Evolutionary conservation across 108 stramenopile genomes (phyloP).

Genomic region (Nitzschia sp.): DNA sequence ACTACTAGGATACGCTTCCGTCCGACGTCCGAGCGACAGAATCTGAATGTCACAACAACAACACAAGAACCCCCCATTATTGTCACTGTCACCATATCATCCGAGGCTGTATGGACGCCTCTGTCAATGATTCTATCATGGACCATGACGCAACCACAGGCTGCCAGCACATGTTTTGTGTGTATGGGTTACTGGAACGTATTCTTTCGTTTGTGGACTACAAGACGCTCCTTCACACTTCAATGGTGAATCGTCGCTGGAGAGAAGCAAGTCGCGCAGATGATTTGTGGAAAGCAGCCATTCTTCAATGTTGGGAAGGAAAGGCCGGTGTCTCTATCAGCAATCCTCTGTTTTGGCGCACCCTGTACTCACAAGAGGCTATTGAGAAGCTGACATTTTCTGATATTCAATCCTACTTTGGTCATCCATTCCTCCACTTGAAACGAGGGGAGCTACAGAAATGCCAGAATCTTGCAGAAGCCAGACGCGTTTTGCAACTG

Average conservation of each 20-base stretch:
- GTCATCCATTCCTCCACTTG: constrained; percentile 20
- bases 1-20: too few relatives aligned
- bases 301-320: constrained; percentile 14
- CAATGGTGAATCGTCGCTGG: constrained; percentile 28
- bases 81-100: too few relatives aligned
- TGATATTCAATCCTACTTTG: constrained; percentile 21
- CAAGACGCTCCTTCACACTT: constrained; percentile 16
- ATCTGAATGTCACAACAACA: too few relatives aligned
- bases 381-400: not conserved
- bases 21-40: too few relatives aligned
- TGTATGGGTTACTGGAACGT: constrained; percentile 28
- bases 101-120: too few relatives aligned
- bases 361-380: constrained; percentile 19
- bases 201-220: constrained; percentile 20
- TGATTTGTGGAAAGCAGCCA: constrained; percentile 21
- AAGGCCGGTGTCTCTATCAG: constrained; percentile 4
- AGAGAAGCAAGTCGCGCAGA: constrained; percentile 31
- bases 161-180: constrained; percentile 3
- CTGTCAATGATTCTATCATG: too few relatives aligned
- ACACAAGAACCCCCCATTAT: too few relatives aligned
- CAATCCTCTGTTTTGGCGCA: constrained; percentile 30
- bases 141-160: too few relatives aligned
- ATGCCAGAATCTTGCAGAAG: not conserved
- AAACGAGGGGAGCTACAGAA: not conserved
- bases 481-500: constrained; percentile 16